These are phyloP conservation scores for Ganoderma resinaceum DNA, from an alignment of 1,284 basidiomycete genomes.

Conservation along the genomic window DNA sequence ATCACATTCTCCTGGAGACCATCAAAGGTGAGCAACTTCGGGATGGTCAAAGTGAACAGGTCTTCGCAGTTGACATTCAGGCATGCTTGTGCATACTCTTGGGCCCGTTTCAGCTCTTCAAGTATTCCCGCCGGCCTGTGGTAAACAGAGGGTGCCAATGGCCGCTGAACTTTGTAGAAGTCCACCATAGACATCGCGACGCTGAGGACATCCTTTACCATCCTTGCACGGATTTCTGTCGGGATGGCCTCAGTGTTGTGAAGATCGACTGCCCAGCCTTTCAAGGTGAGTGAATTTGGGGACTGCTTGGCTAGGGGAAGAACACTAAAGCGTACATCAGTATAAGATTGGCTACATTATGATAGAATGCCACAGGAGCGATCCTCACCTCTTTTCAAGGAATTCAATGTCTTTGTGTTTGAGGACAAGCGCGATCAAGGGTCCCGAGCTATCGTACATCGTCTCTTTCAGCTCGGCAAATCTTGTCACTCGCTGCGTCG, in stretches of 20 bases:
- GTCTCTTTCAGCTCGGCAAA: background rate
- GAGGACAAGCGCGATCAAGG: background rate
- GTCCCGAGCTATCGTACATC: background rate
- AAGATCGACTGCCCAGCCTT: background rate
- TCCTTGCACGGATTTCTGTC: background rate
- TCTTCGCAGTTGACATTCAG: background rate
- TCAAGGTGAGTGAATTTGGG: background rate
- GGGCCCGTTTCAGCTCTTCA: background rate
- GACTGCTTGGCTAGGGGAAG: constrained; percentile 9
- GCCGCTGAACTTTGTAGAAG: constrained; percentile 2
- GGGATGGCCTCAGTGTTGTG: background rate
- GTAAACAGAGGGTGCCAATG: background rate
- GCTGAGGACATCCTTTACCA: constrained; percentile 10
- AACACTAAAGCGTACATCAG: background rate
- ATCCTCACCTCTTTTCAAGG: constrained; percentile 4
- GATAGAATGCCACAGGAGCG: background rate
- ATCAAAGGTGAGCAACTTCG: background rate
- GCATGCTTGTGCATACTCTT: background rate
- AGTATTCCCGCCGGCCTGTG: background rate
- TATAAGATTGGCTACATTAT: background rate
- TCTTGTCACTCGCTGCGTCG: background rate
- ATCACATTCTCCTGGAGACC: background rate
- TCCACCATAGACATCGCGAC: constrained; percentile 7
- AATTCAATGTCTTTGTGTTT: constrained; percentile 10
- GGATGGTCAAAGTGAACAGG: background rate